Percentiles rank a stretch among this genome's conserved stretches.
These are phyloP conservation scores for Neospora caninum DNA, from an alignment of 169 alveolate species.

Conservation along the genomic window DNA sequence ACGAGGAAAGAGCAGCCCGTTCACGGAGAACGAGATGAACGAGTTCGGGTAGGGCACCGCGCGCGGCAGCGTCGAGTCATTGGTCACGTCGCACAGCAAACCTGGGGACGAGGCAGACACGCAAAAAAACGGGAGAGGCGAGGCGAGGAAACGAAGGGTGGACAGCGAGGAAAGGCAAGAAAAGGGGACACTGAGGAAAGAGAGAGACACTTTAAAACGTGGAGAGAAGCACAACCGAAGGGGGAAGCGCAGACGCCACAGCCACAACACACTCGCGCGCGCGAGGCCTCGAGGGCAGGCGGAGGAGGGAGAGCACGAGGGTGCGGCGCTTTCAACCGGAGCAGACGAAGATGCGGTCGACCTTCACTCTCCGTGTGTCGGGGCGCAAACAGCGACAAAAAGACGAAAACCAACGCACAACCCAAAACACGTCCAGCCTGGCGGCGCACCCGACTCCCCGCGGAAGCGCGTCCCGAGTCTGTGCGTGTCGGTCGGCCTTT, in stretches of 20 bases:
- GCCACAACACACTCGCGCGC: no score
- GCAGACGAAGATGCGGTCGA: no score
- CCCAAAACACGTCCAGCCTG: no score
- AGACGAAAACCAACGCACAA: no score
- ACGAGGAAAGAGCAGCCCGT: constrained; percentile 72
- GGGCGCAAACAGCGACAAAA: no score
- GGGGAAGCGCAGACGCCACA: neutral
- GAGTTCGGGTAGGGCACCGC: constrained; percentile 71
- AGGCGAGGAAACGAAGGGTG: neutral
- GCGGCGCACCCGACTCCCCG: no score
- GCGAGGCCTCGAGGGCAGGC: no score
- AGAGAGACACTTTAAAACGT: neutral
- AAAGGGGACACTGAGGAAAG: neutral
- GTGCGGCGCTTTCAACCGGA: no score
- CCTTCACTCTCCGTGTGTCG: no score
- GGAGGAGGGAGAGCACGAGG: no score
- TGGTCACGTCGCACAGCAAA: constrained; percentile 73
- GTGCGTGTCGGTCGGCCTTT: no score
- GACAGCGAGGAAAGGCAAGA: neutral
- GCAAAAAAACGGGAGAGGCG: neutral
- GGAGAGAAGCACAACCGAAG: neutral
- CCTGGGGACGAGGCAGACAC: constrained; percentile 39
- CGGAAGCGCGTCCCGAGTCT: no score
- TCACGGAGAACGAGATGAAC: constrained; percentile 75
- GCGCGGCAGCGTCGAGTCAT: constrained; percentile 66